A percentile compares a stretch with the other conserved stretches of the same genome.
phyloP scores from a whole-genome alignment of 768 basidiomycete species.

The Tricholoma flavovirens region DNA sequence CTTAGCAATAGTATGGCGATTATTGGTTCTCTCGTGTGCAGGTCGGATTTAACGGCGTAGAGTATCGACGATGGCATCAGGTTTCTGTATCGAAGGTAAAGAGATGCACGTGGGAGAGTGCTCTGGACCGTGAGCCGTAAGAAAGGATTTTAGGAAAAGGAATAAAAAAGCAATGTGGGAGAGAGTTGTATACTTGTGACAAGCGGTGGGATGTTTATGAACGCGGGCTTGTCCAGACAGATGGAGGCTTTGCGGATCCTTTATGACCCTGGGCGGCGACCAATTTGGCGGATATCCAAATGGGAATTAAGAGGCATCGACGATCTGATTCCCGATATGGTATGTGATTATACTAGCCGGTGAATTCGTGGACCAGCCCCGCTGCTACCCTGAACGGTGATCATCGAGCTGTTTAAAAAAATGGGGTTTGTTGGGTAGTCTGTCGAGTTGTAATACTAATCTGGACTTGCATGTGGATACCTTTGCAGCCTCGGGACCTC shows the following conservation, averaged over 20 bases:
- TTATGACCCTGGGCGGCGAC: slow-evolving; percentile 23
- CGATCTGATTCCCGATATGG: slow-evolving; percentile 23
- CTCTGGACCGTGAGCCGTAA: neutral
- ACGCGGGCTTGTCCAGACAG: slow-evolving; percentile 13
- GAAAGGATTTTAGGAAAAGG: neutral
- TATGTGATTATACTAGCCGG: slow-evolving; percentile 7
- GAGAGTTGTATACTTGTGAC: slow-evolving; percentile 4
- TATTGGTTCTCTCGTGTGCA: neutral
- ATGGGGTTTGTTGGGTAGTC: slow-evolving; percentile 6
- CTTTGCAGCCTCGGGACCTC: slow-evolving; percentile 37
- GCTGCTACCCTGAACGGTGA: slow-evolving; percentile 3
- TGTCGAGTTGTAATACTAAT: neutral
- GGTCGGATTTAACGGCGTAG: neutral
- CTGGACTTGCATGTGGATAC: neutral
- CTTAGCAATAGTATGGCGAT: neutral
- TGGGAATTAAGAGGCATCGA: slow-evolving; percentile 22
- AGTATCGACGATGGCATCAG: neutral
- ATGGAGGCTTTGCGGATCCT: slow-evolving; percentile 21
- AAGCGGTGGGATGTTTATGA: slow-evolving; percentile 11
- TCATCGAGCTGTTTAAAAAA: slow-evolving; percentile 2
- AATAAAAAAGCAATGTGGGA: neutral
- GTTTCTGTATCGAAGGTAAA: neutral
- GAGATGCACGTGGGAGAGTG: slow-evolving; percentile 1
- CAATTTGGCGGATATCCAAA: slow-evolving; percentile 22
- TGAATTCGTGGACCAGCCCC: slow-evolving; percentile 9